A percentile compares a stretch with the other conserved stretches of the same genome.
phyloP scores from a whole-genome alignment of 2,329 filamentous ascomycete species.

The Aureobasidium sp. region DNA sequence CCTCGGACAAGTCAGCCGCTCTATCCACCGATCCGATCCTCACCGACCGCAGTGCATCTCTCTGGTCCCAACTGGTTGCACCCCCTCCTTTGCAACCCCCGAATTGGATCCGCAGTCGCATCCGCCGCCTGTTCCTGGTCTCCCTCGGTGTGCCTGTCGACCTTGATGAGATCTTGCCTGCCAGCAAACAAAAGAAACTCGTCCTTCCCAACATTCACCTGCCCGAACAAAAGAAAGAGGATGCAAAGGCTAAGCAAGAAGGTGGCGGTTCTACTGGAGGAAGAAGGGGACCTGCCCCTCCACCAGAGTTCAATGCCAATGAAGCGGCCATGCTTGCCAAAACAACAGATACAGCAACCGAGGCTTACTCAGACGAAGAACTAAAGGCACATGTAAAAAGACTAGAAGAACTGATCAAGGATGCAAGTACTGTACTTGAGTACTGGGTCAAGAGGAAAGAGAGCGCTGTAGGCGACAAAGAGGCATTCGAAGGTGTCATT shows the following conservation, averaged over 20 bases:
- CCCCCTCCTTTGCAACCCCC: constrained; percentile 90
- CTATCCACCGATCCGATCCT: constrained; percentile 49
- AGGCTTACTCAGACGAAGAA: constrained; percentile 71
- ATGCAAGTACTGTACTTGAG: constrained; percentile 68
- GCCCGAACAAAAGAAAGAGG: constrained; percentile 21
- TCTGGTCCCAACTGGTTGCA: constrained; percentile 94
- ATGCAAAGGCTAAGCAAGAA: constrained; percentile 11
- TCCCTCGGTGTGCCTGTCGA: constrained; percentile 94
- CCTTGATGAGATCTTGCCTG: constrained; percentile 91
- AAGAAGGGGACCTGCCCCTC: constrained; percentile 50
- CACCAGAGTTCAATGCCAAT: constrained; percentile 70
- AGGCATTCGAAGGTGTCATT: constrained; percentile 93
- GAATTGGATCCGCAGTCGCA: constrained; percentile 95
- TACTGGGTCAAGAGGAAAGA: constrained; percentile 85
- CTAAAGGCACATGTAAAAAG: constrained; percentile 61
- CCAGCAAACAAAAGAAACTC: constrained; percentile 96
- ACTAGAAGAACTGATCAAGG: constrained; percentile 60
- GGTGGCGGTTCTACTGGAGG: constrained; percentile 18
- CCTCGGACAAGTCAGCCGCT: constrained; percentile 20
- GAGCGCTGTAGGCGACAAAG: constrained; percentile 80
- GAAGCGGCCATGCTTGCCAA: constrained; percentile 69
- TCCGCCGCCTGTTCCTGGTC: constrained; percentile 87
- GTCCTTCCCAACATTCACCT: constrained; percentile 69
- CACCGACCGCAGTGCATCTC: constrained; percentile 75
- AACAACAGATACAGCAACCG: constrained; percentile 75